Conservation (phyloP, 306 rosid genomes). For the Geum urbanum region DNA sequence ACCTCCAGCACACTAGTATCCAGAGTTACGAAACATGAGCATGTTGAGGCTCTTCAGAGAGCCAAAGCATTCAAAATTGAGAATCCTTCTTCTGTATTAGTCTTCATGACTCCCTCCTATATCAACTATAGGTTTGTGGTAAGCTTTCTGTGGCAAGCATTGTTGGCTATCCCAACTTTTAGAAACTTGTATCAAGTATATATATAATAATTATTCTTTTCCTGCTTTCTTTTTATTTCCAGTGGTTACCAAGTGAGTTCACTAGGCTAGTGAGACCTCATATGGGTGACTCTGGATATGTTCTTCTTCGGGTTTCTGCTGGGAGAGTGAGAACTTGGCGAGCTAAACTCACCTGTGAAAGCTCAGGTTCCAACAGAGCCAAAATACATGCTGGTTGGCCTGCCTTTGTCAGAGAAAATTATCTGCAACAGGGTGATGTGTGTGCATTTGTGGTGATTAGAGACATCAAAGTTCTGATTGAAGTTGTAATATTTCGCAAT, state of each 20-base stretch:
- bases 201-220: neutral
- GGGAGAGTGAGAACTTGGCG: constrained; percentile 2
- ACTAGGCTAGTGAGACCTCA: constrained; percentile 1
- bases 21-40: neutral
- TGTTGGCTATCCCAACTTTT: neutral
- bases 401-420: constrained; percentile 3
- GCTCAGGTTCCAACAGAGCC: neutral
- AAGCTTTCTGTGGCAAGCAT: neutral
- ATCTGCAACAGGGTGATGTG: constrained; percentile 16
- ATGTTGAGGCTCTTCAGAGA: neutral
- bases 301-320: neutral
- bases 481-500: neutral
- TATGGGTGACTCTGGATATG: neutral
- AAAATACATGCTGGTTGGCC: constrained; percentile 2
- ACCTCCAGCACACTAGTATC: neutral
- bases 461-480: neutral
- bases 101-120: neutral
- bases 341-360: neutral
- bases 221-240: neutral
- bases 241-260: constrained; percentile 9
- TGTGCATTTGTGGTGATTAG: constrained; percentile 5
- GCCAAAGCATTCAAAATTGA: constrained; percentile 3
- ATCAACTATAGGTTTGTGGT: neutral
- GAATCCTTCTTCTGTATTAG: neutral
- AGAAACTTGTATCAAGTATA: neutral